Evolutionary conservation across 106 monocot genomes (phyloP).

Genomic region (Dendrobium nobile): DNA sequence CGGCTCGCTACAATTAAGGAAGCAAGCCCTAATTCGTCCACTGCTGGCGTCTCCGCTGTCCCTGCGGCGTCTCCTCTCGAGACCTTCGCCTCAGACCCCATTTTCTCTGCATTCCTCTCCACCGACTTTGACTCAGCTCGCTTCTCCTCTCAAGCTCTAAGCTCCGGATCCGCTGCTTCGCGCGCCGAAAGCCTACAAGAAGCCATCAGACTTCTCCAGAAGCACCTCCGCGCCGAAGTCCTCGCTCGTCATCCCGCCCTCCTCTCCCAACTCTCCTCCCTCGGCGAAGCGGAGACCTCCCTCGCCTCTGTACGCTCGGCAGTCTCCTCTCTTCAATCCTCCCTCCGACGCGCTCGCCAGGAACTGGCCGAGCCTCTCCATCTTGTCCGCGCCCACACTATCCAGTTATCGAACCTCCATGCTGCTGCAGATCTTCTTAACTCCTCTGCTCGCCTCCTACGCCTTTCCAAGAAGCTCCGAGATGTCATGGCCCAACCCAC

Average conservation of each 20-base stretch:
- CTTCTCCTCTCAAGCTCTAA: conserved; percentile 83
- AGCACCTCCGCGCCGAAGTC: conserved; percentile 71
- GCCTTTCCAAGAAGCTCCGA: conserved; percentile 44
- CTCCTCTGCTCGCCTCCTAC: conserved; percentile 51
- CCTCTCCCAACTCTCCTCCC: conserved; percentile 63
- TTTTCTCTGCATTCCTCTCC: conserved; percentile 90
- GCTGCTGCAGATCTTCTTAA: conserved; percentile 63
- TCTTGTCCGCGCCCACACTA: conserved; percentile 37
- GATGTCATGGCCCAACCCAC: conserved; percentile 18
- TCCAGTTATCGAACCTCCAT: conserved; percentile 72
- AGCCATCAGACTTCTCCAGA: conserved; percentile 54
- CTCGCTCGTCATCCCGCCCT: conserved; percentile 63
- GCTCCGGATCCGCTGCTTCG: conserved; percentile 69
- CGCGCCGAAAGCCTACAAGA: conserved; percentile 82
- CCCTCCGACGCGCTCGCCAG: conserved; percentile 40
- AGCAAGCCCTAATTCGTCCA: conserved; percentile 5
- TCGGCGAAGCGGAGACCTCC: conserved; percentile 41
- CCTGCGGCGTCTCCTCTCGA: conserved; percentile 41
- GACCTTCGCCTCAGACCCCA: conserved; percentile 67
- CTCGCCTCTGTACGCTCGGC: conserved; percentile 54
- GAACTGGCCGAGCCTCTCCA: conserved; percentile 60
- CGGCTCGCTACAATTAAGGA: conserved; percentile 47
- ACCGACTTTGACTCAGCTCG: conserved; percentile 63
- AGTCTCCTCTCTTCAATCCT: conserved; percentile 39
- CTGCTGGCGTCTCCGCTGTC: not conserved